phyloP scores from a whole-genome alignment of 106 monocot genomes.

The Allium sativum region DNA sequence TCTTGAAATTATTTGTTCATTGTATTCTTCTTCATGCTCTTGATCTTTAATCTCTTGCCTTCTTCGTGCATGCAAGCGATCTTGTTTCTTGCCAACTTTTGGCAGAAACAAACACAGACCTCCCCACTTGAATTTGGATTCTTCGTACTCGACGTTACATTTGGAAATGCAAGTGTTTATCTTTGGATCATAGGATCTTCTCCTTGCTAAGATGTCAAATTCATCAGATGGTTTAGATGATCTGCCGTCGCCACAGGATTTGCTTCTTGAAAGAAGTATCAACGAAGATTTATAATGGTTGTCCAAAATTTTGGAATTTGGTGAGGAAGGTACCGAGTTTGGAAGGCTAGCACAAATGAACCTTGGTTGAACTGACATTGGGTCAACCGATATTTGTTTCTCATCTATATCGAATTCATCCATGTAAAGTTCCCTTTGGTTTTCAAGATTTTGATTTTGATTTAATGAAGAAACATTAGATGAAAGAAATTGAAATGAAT shows the following conservation, averaged over 20 bases:
- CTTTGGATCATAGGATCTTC: too few species aligned
- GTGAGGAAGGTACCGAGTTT: constrained; percentile 9
- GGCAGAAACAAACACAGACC: constrained; percentile 46
- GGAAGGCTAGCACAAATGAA: constrained; percentile 17
- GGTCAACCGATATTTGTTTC: constrained; percentile 30
- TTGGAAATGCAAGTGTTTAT: too few species aligned
- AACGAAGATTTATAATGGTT: not conserved
- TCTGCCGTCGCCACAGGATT: constrained; percentile 54
- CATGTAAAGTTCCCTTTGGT: not conserved
- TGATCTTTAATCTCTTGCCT: not conserved
- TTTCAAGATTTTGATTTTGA: not conserved
- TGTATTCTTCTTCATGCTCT: not conserved
- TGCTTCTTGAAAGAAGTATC: constrained; percentile 30
- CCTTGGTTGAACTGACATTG: constrained; percentile 10
- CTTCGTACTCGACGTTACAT: not conserved
- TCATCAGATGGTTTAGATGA: constrained; percentile 38
- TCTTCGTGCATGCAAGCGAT: not conserved
- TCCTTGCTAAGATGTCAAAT: constrained; percentile 37
- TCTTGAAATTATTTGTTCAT: constrained; percentile 4
- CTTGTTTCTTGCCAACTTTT: constrained; percentile 34
- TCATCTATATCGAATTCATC: not conserved
- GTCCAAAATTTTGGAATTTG: not conserved
- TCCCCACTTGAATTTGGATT: constrained; percentile 39
- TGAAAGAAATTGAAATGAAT: not conserved
- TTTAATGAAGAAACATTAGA: not conserved